These are phyloP conservation scores for Fusarium miscanthi DNA, from an alignment of 2,329 filamentous ascomycete genomes.

Conservation along the genomic window DNA sequence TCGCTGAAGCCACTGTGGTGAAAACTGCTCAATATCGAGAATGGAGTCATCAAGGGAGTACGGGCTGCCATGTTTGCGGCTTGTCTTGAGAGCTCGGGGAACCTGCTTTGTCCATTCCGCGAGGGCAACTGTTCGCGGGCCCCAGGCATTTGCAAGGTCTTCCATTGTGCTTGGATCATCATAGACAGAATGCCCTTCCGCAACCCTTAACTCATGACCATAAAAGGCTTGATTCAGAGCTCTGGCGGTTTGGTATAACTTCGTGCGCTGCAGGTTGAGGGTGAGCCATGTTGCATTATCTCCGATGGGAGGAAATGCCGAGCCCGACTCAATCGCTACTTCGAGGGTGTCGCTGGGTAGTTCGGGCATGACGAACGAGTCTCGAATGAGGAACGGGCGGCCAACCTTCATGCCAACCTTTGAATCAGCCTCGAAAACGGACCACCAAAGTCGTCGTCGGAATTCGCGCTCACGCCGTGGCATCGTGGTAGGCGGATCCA, in stretches of 20 bases:
- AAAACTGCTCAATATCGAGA: constrained; percentile 1
- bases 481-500: not conserved
- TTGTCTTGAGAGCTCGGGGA: not conserved
- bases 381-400: constrained; percentile 5
- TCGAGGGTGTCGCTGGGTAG: not conserved
- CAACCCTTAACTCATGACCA: not conserved
- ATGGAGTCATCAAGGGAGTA: not conserved
- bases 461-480: not conserved
- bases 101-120: not conserved
- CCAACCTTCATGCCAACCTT: constrained; percentile 19
- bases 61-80: not conserved
- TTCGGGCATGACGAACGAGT: not conserved
- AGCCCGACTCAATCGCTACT: constrained; percentile 11
- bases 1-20: constrained; percentile 11
- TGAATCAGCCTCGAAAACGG: constrained; percentile 3
- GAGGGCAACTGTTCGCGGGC: not conserved
- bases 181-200: not conserved
- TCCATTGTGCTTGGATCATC: not conserved
- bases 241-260: not conserved
- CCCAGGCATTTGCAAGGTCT: not conserved
- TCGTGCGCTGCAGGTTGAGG: constrained; percentile 3
- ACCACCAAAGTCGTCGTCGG: constrained; percentile 13
- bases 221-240: not conserved
- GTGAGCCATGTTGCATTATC: constrained; percentile 9
- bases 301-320: constrained; percentile 12